Conservation (phyloP, 352 stramenopile genomes). For the Phytophthora citrophthora region DNA sequence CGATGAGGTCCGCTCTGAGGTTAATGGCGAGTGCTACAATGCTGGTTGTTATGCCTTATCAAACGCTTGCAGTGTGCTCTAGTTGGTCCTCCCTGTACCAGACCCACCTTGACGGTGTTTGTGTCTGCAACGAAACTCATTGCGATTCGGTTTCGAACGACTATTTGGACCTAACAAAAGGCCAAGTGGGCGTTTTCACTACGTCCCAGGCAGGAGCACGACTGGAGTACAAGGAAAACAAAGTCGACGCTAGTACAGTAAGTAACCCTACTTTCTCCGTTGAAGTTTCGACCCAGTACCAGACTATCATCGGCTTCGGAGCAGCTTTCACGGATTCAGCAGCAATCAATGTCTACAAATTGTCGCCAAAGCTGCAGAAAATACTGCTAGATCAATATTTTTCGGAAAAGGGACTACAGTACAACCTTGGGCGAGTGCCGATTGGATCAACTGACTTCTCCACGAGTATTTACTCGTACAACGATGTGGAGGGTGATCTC, state of each 20-base stretch:
- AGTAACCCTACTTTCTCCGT: slow-evolving; percentile 50
- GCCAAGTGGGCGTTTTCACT: slow-evolving; percentile 48
- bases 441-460: slow-evolving; percentile 91
- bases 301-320: slow-evolving; percentile 89
- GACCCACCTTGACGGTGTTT: slow-evolving; percentile 52
- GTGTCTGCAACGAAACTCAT: slow-evolving; percentile 58
- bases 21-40: neutral
- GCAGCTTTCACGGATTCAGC: slow-evolving; percentile 89
- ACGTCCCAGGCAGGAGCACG: slow-evolving; percentile 54
- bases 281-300: slow-evolving; percentile 59
- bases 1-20: too few relatives aligned
- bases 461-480: slow-evolving; percentile 85
- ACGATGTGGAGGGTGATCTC: slow-evolving; percentile 75
- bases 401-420: slow-evolving; percentile 68
- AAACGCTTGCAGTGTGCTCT: slow-evolving; percentile 52
- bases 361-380: slow-evolving; percentile 62
- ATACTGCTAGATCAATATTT: slow-evolving; percentile 85
- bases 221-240: slow-evolving; percentile 43
- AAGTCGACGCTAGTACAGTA: slow-evolving; percentile 22
- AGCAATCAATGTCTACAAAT: slow-evolving; percentile 81
- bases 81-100: slow-evolving; percentile 35
- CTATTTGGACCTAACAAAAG: slow-evolving; percentile 42
- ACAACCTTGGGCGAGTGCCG: slow-evolving; percentile 81
- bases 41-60: neutral
- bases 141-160: slow-evolving; percentile 60